Conservation (phyloP, 2,329 filamentous ascomycete genomes). For the Dothidotthia symphoricarpi region DNA sequence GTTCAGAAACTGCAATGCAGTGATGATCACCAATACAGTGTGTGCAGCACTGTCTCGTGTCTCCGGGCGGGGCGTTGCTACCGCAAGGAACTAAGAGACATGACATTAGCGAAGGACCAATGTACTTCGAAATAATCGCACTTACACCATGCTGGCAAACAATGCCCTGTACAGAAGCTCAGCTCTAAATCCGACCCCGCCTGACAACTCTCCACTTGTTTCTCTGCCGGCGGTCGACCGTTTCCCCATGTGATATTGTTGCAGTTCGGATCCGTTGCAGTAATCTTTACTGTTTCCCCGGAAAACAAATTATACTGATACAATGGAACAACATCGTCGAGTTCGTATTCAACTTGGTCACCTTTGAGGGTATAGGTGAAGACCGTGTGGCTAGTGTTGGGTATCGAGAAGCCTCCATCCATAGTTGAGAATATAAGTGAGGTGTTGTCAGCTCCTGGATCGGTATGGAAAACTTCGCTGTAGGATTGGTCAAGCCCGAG, state of each 20-base stretch:
- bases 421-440: slow-evolving; percentile 24
- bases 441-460: slow-evolving; percentile 23
- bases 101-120: too few relatives aligned
- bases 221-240: slow-evolving; percentile 25
- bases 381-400: slow-evolving; percentile 29
- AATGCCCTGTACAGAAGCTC: slow-evolving; percentile 29
- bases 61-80: slow-evolving; percentile 10
- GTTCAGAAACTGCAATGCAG: slow-evolving; percentile 12
- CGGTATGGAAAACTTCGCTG: slow-evolving; percentile 20
- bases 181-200: slow-evolving; percentile 24
- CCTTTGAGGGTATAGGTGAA: slow-evolving; percentile 31
- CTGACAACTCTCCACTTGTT: slow-evolving; percentile 23
- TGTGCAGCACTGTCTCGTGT: slow-evolving; percentile 17
- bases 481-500: slow-evolving; percentile 27
- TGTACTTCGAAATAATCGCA: too few relatives aligned
- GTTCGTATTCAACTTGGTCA: slow-evolving; percentile 29
- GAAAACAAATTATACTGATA: slow-evolving; percentile 10
- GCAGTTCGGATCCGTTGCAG: slow-evolving; percentile 23
- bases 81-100: slow-evolving; percentile 13
- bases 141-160: slow-evolving; percentile 36
- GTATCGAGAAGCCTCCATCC: slow-evolving; percentile 24
- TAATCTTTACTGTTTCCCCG: slow-evolving; percentile 24
- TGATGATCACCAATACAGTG: slow-evolving; percentile 27
- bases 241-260: slow-evolving; percentile 23
- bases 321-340: slow-evolving; percentile 17